Evolutionary conservation across 495 filamentous ascomycete species (phyloP).

Genomic region (Penicillium cataractarum): DNA sequence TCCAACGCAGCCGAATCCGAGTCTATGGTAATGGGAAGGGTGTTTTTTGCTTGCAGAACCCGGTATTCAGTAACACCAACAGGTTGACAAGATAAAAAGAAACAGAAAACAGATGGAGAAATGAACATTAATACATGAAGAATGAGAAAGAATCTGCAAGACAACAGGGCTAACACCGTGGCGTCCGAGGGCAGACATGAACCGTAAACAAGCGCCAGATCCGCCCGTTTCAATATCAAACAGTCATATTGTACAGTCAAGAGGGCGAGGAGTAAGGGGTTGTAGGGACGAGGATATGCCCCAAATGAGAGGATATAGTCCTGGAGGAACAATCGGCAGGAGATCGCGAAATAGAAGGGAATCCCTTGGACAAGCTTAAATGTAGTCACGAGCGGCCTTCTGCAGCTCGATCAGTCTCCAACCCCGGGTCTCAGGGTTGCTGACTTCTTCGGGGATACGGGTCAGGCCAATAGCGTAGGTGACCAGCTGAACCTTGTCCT

Average conservation of each 20-base stretch:
- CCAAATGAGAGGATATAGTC: conserved; percentile 10
- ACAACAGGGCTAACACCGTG: conserved; percentile 16
- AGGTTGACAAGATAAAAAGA: conserved; percentile 8
- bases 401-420: conserved; percentile 98
- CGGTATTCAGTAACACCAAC: conserved; percentile 1
- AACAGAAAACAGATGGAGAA: conserved; percentile 17
- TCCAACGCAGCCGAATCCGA: conserved; percentile 24
- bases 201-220: conserved; percentile 39
- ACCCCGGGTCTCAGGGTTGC: conserved; percentile 92
- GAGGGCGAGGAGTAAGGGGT: conserved; percentile 14
- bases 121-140: conserved; percentile 39
- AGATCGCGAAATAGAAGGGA: not conserved
- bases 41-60: conserved; percentile 9
- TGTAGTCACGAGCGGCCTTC: conserved; percentile 96
- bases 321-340: not conserved
- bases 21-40: conserved; percentile 26
- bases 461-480: conserved; percentile 98
- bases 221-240: conserved; percentile 44
- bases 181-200: conserved; percentile 39
- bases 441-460: conserved; percentile 89
- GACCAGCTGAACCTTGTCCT: conserved; percentile 96
- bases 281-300: conserved; percentile 8
- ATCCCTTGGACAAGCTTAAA: conserved; percentile 50
- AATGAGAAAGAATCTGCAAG: conserved; percentile 24
- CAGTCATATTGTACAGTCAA: conserved; percentile 50